Base-by-base conservation (phyloP, 371 early-diverging fungal genomes). In the Actinomortierella wolfii region DNA sequence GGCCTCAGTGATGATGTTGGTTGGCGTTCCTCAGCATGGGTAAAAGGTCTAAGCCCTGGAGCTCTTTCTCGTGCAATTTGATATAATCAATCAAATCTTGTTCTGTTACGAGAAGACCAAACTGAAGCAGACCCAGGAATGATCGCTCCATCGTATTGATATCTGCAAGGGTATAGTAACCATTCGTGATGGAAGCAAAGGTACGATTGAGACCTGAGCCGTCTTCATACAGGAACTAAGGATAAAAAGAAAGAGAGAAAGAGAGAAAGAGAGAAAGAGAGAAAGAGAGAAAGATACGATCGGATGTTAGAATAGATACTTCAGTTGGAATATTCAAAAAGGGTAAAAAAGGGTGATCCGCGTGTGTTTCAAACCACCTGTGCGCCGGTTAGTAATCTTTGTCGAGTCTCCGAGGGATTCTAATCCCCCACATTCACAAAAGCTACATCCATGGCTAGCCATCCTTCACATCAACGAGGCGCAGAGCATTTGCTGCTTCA, bases 61-160 rank as follows among this genome's bases (percentile, higher is more conserved):
- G 57, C 52, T 70, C 70, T 14, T 57, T 24, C 49, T 70, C 60
- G 25, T 70, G 70, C 20, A 53, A 50, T 15, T 60, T 60, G 44
- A 70, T 59, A 46, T 59, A 70, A 44, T 57, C 24, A 8, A 48
- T 17, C 8, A 70, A 47, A 11, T 70, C 70, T 39, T 67, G 51
- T 28, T 68, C 69, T 13, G 67, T 67, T 29, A 70, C 70, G 57
- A 64, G 64, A 6, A 84, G 67, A 21, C 77, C 66, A 57, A 78
- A 83, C 48, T 77, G 63, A 44, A 84, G 69, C 23, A 89, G 57
- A 7, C 87, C 85, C 8, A 89, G 68, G 64, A 89, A 82, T 1
- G 87, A 85, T 50, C 87, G 74, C 59, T 91, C 89, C 82, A 90
- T 90, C 2, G 78, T 81, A 54, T 87, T 83, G 57, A 91, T 81